Percentiles rank a stretch among this genome's conserved stretches.
phyloP scores from a whole-genome alignment of 352 stramenopile species.

The Pythium grandisporangium region DNA sequence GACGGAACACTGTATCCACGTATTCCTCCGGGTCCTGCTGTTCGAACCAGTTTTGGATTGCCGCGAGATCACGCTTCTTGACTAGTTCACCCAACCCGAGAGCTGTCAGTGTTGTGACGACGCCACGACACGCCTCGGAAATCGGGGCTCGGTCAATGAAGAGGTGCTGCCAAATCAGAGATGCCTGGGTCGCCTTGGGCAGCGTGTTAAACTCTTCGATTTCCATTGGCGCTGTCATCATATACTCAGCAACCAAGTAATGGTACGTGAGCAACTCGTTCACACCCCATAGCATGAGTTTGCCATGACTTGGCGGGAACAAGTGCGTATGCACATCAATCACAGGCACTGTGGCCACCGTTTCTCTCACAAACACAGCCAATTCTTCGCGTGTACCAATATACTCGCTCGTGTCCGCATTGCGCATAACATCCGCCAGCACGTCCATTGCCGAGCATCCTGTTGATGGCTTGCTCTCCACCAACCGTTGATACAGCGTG shows the following conservation, averaged over 20 bases:
- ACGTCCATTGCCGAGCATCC: conserved; percentile 18
- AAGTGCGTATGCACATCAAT: conserved; percentile 93
- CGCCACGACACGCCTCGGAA: conserved; percentile 86
- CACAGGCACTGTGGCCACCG: conserved; percentile 18
- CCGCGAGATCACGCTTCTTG: conserved; percentile 58
- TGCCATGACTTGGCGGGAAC: conserved; percentile 85
- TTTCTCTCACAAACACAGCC: conserved; percentile 24
- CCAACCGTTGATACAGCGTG: conserved; percentile 39
- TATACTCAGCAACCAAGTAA: conserved; percentile 92
- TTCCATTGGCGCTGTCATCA: conserved; percentile 77
- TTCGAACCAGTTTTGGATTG: conserved; percentile 80
- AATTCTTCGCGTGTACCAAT: conserved; percentile 15
- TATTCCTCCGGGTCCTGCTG: conserved; percentile 61
- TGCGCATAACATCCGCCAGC: conserved; percentile 22
- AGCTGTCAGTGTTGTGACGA: conserved; percentile 80
- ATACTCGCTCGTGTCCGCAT: conserved; percentile 30
- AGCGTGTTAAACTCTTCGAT: conserved; percentile 78
- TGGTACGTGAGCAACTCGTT: conserved; percentile 94
- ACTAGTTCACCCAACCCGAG: conserved; percentile 71
- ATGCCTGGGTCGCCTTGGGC: conserved; percentile 69
- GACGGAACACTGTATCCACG: conserved; percentile 63
- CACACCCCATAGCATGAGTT: conserved; percentile 90
- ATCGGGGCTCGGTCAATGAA: conserved; percentile 85
- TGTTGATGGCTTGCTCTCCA: conserved; percentile 22
- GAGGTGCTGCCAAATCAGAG: conserved; percentile 87